Percentiles rank a stretch among this genome's conserved stretches.
Conservation (phyloP, 139 green algal species). For the Chlorella sp. region DNA sequence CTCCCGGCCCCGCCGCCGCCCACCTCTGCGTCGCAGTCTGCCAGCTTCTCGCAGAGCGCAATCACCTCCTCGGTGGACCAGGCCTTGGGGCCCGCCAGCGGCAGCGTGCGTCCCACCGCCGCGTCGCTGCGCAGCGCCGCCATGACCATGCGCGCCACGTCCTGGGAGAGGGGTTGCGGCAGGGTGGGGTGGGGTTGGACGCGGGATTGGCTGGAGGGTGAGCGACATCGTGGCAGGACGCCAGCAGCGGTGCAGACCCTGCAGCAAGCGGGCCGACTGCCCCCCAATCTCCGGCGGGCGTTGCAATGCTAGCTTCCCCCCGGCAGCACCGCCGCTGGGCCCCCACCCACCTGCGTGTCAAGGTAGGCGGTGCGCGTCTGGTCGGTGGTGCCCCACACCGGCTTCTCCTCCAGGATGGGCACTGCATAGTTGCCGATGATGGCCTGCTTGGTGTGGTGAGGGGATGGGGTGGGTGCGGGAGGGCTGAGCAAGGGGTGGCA, state of each 20-base stretch:
- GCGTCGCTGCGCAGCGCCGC: slow-evolving; percentile 80
- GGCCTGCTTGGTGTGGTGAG: slow-evolving; percentile 61
- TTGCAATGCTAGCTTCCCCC: no score
- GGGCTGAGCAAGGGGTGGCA: not conserved
- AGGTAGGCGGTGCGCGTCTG: slow-evolving; percentile 94
- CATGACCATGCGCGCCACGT: slow-evolving; percentile 89
- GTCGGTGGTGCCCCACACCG: slow-evolving; percentile 97
- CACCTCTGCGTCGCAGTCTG: slow-evolving; percentile 74
- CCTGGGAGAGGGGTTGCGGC: slow-evolving; percentile 39
- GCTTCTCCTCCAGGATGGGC: slow-evolving; percentile 96
- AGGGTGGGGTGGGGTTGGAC: not conserved
- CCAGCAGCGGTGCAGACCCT: no score
- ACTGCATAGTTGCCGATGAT: slow-evolving; percentile 99
- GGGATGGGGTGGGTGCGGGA: not conserved
- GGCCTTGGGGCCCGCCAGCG: slow-evolving; percentile 89
- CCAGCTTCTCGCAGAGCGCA: slow-evolving; percentile 90
- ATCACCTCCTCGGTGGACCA: slow-evolving; percentile 95
- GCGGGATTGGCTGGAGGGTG: no score
- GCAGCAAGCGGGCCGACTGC: no score
- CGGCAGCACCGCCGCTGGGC: not conserved
- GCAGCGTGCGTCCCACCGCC: slow-evolving; percentile 76
- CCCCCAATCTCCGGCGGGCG: no score
- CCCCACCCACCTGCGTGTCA: slow-evolving; percentile 69
- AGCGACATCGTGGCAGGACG: not conserved
- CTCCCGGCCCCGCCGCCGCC: not conserved